Evolutionary conservation across 495 filamentous ascomycete species (phyloP).

Genomic region (Lindgomyces ingoldianus): DNA sequence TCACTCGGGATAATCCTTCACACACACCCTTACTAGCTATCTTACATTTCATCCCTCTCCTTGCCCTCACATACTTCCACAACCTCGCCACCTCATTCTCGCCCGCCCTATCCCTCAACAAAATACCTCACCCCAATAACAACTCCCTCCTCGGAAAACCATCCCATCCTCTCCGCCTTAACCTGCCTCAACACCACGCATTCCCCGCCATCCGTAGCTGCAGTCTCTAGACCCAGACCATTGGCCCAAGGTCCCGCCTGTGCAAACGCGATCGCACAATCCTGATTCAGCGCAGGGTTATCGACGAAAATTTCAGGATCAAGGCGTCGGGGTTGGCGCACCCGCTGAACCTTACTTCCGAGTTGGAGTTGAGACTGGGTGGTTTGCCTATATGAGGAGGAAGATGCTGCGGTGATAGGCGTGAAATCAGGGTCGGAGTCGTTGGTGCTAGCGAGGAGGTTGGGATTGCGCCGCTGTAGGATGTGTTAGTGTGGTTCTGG

Average conservation of each 20-base stretch:
- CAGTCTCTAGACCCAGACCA: background rate
- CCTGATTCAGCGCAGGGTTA: slow-evolving; percentile 38
- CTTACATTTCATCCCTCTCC: too few species aligned
- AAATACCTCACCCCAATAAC: slow-evolving; percentile 50
- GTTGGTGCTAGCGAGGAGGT: background rate
- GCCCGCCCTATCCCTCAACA: too few species aligned
- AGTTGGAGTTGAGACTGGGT: too few species aligned
- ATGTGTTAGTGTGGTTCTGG: background rate
- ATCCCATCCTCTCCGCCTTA: slow-evolving; percentile 40
- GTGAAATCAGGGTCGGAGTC: background rate
- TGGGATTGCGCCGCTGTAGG: background rate
- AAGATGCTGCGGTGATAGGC: background rate
- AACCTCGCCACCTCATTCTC: too few species aligned
- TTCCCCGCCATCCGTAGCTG: background rate
- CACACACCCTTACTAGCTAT: too few species aligned
- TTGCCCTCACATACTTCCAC: too few species aligned
- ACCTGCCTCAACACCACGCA: slow-evolving; percentile 41
- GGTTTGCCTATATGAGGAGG: too few species aligned
- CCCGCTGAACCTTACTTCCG: too few species aligned
- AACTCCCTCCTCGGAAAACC: slow-evolving; percentile 45
- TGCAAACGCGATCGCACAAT: slow-evolving; percentile 46
- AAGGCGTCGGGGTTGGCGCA: background rate
- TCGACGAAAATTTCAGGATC: slow-evolving; percentile 6
- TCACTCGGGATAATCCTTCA: too few species aligned
- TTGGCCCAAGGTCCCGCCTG: background rate